phyloP scores from a whole-genome alignment of 2,329 filamentous ascomycete species.

The Ceratocystiopsis sp. region DNA sequence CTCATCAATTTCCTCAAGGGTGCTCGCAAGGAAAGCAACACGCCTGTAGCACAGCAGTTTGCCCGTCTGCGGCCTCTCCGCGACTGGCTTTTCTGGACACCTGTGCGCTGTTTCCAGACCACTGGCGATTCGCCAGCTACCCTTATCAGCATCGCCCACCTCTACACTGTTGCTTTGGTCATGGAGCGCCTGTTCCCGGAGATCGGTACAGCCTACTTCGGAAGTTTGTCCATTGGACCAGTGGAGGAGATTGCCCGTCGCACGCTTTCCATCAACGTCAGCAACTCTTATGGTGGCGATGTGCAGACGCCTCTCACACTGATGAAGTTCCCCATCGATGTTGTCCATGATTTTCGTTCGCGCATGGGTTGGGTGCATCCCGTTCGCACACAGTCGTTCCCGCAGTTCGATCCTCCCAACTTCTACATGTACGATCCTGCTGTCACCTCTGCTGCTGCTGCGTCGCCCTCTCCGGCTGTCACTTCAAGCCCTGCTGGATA shows the following conservation, averaged over 20 bases:
- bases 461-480: conserved; percentile 23
- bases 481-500: conserved; percentile 22
- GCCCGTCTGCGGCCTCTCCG: conserved; percentile 75
- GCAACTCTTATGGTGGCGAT: conserved; percentile 37
- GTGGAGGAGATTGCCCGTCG: conserved; percentile 75
- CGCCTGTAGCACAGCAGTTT: conserved; percentile 66
- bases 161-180: conserved; percentile 75
- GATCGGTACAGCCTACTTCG: conserved; percentile 77
- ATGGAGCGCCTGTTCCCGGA: conserved; percentile 87
- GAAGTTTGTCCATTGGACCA: conserved; percentile 59
- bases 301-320: conserved; percentile 45
- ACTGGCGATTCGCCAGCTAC: conserved; percentile 60
- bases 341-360: conserved; percentile 49
- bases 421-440: conserved; percentile 28
- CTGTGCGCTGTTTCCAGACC: conserved; percentile 64
- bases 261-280: conserved; percentile 50
- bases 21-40: conserved; percentile 52
- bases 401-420: conserved; percentile 39
- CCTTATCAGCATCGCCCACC: conserved; percentile 71
- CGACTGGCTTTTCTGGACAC: conserved; percentile 93
- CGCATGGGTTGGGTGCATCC: conserved; percentile 52
- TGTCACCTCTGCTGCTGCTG: conserved; percentile 10
- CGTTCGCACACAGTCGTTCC: conserved; percentile 40
- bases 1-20: conserved; percentile 57
- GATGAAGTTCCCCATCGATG: conserved; percentile 57